Evolutionary conservation across 179 eudicot genomes (phyloP).

Genomic region (Dionaea muscipula): DNA sequence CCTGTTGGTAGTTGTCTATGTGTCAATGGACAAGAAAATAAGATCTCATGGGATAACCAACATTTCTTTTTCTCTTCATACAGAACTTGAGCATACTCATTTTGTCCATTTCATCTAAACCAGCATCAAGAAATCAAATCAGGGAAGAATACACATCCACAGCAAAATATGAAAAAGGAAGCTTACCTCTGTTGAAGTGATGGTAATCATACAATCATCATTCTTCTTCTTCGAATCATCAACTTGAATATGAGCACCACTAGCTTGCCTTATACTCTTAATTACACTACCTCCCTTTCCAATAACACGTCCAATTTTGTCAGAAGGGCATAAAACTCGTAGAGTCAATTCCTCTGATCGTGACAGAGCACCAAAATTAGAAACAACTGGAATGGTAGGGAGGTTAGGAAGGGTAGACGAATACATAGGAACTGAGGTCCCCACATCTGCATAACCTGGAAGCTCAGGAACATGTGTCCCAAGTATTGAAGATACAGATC

Average conservation of each 20-base stretch:
- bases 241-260: constrained; percentile 77
- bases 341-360: constrained; percentile 62
- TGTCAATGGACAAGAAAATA: too few relatives aligned
- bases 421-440: constrained; percentile 59
- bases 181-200: constrained; percentile 65
- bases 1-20: too few relatives aligned
- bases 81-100: too few relatives aligned
- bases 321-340: constrained; percentile 63
- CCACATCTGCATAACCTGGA: constrained; percentile 46
- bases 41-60: too few relatives aligned
- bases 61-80: too few relatives aligned
- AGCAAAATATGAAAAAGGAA: constrained; percentile 1
- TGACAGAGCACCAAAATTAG: constrained; percentile 50
- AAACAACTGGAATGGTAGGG: constrained; percentile 48
- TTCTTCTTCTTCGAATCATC: constrained; percentile 50
- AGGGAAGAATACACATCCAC: too few relatives aligned
- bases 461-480: constrained; percentile 45
- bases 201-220: constrained; percentile 50
- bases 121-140: too few relatives aligned
- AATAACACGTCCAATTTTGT: constrained; percentile 90
- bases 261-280: constrained; percentile 70
- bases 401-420: constrained; percentile 44
- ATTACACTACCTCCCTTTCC: constrained; percentile 84
- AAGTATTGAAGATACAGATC: constrained; percentile 49
- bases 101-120: too few relatives aligned